Evolutionary conservation across 805 yeast species (phyloP), one percentile per base, ranked within the genome.

Genomic region (Schwanniomyces pseudopolymorphus): DNA sequence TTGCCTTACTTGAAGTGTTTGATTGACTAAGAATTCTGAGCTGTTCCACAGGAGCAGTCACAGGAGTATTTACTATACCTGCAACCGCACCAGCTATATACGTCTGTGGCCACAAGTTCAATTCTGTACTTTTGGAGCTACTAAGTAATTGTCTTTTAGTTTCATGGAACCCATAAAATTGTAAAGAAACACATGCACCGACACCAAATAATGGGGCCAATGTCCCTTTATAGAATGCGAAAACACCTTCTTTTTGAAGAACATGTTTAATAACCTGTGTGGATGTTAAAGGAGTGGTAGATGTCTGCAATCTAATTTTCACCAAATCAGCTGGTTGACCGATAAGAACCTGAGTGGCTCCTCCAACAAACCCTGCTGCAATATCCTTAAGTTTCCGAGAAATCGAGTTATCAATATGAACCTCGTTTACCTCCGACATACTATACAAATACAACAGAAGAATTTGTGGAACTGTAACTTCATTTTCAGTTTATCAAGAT

Each of bases 111-210:
- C 77, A 72, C 36, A 77, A 66, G 40, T 75, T 75, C 45, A 83
- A 61, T 24, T 65, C 66, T 19, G 48, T 48, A 22, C 63, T 56
- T 5, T 64, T 61, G 43, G 50, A 57, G 7, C 38, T 46, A 5
- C 63, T 62, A 45, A 77, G 57, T 19, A 83, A 52, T 58, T 80
- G 86, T 47, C 92, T 68, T 56, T 79, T 81, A 28, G 86, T 74
- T 57, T 83, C 89, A 57, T 81, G 87, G 56, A 83, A 85, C 1
- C 89, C 87, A 55, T 83, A 84, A 60, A 83, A 84, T 56, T 83
- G 89, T 26, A 83, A 65, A 2, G 86, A 81, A 6, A 83, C 89
- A 67, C 89, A 83, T 1, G 79, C 83, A 0, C 87, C 69, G 5
- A 73, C 78, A 0, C 78, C 78, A 46, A 72, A 60, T 21, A 73